Conservation (phyloP, 2,329 filamentous ascomycete genomes). For the Ceratocystis smalleyi region DNA sequence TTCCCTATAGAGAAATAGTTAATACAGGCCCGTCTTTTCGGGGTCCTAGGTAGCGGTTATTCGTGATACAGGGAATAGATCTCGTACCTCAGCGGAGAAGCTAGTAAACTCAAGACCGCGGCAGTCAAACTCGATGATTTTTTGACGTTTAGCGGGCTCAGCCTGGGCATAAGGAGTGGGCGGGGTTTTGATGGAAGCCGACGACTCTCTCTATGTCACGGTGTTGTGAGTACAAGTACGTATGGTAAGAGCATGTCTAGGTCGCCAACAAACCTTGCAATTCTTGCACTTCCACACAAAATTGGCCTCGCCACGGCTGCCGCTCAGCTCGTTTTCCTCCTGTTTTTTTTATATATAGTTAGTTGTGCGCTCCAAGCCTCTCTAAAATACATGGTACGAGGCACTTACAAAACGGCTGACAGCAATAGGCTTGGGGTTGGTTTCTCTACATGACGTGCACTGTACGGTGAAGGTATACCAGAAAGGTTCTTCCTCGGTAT, state of each 20-base stretch:
- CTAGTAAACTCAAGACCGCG: conserved; percentile 82
- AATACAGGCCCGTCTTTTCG: conserved; percentile 11
- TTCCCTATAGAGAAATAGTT: conserved; percentile 41
- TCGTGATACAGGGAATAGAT: background rate
- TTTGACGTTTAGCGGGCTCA: conserved; percentile 59
- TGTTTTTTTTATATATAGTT: conserved; percentile 27
- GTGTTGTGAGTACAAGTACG: background rate
- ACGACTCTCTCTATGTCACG: conserved; percentile 54
- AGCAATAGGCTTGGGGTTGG: conserved; percentile 70
- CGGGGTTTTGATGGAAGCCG: conserved; percentile 63
- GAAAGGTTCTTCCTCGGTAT: conserved; percentile 69
- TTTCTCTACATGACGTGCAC: conserved; percentile 93
- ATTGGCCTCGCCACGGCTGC: conserved; percentile 88
- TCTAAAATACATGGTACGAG: background rate
- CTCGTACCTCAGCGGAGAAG: conserved; percentile 68
- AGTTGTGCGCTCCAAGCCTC: background rate
- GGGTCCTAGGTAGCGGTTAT: conserved; percentile 1
- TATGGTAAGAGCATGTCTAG: background rate
- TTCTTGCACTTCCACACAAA: conserved; percentile 99
- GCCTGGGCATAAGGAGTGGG: conserved; percentile 56
- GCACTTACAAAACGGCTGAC: conserved; percentile 71
- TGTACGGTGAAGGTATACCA: conserved; percentile 97
- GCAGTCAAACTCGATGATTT: conserved; percentile 83
- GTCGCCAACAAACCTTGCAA: conserved; percentile 55
- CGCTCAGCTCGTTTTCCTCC: conserved; percentile 83